These are phyloP conservation scores for Axilococcus clingmanii DNA, from an alignment of 139 green algal species.

Conservation along the genomic window DNA sequence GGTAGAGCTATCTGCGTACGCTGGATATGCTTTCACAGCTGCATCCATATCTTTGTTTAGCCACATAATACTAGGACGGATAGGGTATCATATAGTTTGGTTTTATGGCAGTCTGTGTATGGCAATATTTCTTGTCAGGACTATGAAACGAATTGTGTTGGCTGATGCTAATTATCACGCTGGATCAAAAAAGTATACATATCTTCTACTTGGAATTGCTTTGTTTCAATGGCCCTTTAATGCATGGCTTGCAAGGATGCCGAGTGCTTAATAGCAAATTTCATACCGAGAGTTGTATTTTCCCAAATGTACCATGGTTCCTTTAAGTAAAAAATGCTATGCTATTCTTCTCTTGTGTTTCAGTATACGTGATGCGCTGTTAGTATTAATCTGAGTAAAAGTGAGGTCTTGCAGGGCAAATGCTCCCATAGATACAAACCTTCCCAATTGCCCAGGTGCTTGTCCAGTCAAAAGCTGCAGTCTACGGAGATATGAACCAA, in stretches of 20 bases:
- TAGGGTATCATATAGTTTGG: constrained; percentile 52
- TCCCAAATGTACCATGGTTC: too few relatives aligned
- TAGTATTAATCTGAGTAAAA: too few relatives aligned
- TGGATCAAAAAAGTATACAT: constrained; percentile 35
- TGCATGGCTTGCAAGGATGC: constrained; percentile 40
- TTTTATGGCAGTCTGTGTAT: constrained; percentile 67
- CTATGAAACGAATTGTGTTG: constrained; percentile 87
- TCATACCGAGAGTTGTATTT: too few relatives aligned
- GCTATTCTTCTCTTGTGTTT: too few relatives aligned
- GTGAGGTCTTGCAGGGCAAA: too few relatives aligned
- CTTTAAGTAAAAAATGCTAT: too few relatives aligned
- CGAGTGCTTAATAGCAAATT: background rate
- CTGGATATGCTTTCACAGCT: constrained; percentile 69
- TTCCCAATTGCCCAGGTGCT: too few relatives aligned
- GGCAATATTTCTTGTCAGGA: constrained; percentile 84
- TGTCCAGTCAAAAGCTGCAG: too few relatives aligned
- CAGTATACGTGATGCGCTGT: too few relatives aligned
- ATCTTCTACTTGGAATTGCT: constrained; percentile 72
- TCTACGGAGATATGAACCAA: too few relatives aligned
- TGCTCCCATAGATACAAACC: too few relatives aligned
- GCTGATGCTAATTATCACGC: constrained; percentile 60
- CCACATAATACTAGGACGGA: constrained; percentile 13
- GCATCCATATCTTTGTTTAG: constrained; percentile 28
- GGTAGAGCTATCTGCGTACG: constrained; percentile 76
- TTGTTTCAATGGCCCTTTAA: constrained; percentile 74